Base-by-base conservation (phyloP, 78 protist genomes). In the Speleostelium caveatum region DNA sequence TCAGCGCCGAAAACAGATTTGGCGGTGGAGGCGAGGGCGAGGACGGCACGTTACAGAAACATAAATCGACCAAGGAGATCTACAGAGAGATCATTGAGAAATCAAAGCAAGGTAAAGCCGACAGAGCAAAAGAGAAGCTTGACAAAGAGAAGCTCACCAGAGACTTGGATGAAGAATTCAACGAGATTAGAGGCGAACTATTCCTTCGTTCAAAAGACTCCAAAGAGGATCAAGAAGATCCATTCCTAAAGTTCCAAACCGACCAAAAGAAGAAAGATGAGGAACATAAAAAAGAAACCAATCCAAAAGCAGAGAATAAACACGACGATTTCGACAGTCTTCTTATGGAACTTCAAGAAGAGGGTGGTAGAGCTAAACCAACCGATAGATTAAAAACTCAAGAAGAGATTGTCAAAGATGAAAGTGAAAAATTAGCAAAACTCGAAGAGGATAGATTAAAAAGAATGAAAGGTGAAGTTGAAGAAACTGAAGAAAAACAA, bases 1-100 rank as follows among this genome's bases (percentile, higher is more conserved):
- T 36, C 22, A 69, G 60, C 33, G 78, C 42, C 42, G 24, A 41
- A 53, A 35, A 53, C 21, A 74, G 83, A 53, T 74, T 58, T 74
- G 83, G 66, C 38, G 83, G 83, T 58, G 91, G 55, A 17, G 79
- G 66, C 17, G 77, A 28, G 16, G 78, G 51, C 21, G 73, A 41
- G 21, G 35, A 67, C 32, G 62, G 73, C 33, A 28, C 21, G 7
- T 41, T 45, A 45, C 39, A 35, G 33, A 21, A 39, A 62, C 12
- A 86, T 26, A 86, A 86, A 59, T 19, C 90, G 1, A 79, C 56
- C 10, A 71, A 91, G 36, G 95, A 91, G 42, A 59, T 91, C 19
- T 91, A 78, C 55, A 38, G 45, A 39, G 95, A 91, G 28, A 91
- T 91, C 55, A 91, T 91, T 12, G 78, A 73, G 19, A 91, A 91